These are phyloP conservation scores for Zygosaccharomyces bisporus DNA, from an alignment of 805 yeast genomes.

Conservation along the genomic window DNA sequence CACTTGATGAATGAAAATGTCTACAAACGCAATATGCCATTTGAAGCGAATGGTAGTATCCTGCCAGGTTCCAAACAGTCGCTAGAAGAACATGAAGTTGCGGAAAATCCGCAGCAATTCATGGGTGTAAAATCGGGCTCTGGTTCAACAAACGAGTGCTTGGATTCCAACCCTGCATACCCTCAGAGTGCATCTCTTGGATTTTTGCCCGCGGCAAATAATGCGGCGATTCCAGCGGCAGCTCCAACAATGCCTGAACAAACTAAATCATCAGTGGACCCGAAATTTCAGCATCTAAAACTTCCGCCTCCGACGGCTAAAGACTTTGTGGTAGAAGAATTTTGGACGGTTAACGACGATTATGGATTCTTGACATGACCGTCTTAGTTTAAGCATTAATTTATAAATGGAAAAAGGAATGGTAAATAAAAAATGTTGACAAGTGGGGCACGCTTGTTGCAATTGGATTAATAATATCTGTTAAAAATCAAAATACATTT, in stretches of 20 bases:
- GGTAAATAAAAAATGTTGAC: background rate
- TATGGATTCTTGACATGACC: slow-evolving; percentile 44
- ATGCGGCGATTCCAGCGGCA: background rate
- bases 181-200: background rate
- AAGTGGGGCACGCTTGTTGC: background rate
- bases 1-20: slow-evolving; percentile 18
- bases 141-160: background rate
- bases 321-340: slow-evolving; percentile 39
- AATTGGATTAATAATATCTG: too few species aligned
- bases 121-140: background rate
- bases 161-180: background rate
- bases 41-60: background rate
- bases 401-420: background rate
- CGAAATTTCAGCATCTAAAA: slow-evolving; percentile 4
- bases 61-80: background rate
- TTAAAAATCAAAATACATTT: too few species aligned
- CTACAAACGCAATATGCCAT: slow-evolving; percentile 8
- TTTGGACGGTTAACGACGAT: slow-evolving; percentile 48
- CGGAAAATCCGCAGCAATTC: background rate
- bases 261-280: background rate
- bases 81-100: background rate
- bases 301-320: slow-evolving; percentile 11
- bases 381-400: background rate
- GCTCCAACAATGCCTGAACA: slow-evolving; percentile 9
- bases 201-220: background rate